Conservation (phyloP, 2,329 filamentous ascomycete species). For the Cordyceps tenuipes region DNA sequence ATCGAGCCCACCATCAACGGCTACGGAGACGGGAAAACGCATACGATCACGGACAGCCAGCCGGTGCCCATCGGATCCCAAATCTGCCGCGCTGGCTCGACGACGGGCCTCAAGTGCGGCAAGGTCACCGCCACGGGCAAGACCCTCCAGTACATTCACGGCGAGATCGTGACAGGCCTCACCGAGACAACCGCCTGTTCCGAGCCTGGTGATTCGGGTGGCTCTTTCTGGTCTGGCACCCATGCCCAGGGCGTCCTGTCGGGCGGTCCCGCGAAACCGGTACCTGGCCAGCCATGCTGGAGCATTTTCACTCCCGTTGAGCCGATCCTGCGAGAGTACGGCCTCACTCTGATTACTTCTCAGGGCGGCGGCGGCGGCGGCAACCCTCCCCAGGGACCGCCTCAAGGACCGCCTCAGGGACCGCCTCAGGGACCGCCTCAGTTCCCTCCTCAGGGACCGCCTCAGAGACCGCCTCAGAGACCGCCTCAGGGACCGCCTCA, state of each 20-base stretch:
- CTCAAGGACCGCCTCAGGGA: too few species aligned
- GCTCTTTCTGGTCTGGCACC: constrained; percentile 25
- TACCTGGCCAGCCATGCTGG: too few species aligned
- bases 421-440: too few species aligned
- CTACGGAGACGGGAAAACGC: neutral
- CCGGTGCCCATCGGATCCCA: neutral
- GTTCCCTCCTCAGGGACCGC: too few species aligned
- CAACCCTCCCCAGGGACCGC: too few species aligned
- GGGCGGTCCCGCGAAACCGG: constrained; percentile 14
- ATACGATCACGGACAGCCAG: neutral
- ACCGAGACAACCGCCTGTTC: constrained; percentile 32
- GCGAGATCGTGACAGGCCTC: constrained; percentile 27
- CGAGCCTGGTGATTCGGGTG: constrained; percentile 33
- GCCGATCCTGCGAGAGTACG: constrained; percentile 31
- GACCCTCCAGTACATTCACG: neutral
- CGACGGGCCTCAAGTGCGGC: neutral
- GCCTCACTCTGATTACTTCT: constrained; percentile 21
- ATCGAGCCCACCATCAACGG: neutral
- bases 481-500: too few species aligned
- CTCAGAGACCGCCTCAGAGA: too few species aligned
- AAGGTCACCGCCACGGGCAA: neutral
- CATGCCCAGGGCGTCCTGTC: constrained; percentile 35
- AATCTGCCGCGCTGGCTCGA: neutral
- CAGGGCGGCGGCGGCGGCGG: too few species aligned
- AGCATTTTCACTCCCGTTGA: constrained; percentile 31